Conservation (phyloP, 2,329 filamentous ascomycete genomes). For the Rhynchosporium agropyri region DNA sequence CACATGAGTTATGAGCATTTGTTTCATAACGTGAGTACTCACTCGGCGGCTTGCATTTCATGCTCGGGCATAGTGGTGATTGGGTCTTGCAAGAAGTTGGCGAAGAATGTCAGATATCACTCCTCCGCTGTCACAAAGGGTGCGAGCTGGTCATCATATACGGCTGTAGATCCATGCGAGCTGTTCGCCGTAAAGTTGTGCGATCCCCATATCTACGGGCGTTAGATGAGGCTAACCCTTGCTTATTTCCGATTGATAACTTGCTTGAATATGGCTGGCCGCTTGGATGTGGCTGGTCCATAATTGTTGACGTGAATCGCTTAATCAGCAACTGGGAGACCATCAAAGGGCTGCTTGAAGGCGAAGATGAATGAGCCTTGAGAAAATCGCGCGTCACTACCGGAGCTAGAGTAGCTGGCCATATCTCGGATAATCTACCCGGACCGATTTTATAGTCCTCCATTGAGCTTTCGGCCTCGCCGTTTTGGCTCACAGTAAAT, state of each 20-base stretch:
- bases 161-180: neutral
- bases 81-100: conserved; percentile 43
- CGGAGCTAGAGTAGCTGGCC: neutral
- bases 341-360: neutral
- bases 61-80: conserved; percentile 29
- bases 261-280: neutral
- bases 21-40: neutral
- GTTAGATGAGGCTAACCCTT: neutral
- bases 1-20: neutral
- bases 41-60: conserved; percentile 30
- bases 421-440: neutral
- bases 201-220: neutral
- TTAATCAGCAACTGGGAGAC: no score
- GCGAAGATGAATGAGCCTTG: neutral
- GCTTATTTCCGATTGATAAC: neutral
- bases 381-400: neutral
- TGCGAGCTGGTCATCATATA: neutral
- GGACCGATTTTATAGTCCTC: neutral
- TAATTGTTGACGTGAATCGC: neutral
- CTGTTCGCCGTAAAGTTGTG: neutral
- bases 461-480: no score
- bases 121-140: neutral
- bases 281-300: neutral
- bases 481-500: no score
- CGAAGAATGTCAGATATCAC: no score